Conservation (phyloP, 352 stramenopile genomes). For the Globisporangium irregulare region DNA sequence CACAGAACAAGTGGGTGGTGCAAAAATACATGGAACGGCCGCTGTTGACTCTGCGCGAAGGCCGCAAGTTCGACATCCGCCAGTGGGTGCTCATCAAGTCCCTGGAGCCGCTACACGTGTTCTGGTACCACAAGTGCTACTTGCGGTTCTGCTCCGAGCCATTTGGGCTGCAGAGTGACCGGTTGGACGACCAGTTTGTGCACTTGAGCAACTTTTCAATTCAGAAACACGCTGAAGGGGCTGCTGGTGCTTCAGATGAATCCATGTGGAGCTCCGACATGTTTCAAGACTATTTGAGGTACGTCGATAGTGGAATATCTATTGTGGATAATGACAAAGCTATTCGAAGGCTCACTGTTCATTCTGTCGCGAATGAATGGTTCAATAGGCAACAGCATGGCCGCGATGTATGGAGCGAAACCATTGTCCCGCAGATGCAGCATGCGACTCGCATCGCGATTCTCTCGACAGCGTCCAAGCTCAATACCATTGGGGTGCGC, state of each 20-base stretch:
- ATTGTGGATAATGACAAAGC: background rate
- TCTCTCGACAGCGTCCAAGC: conserved; percentile 34
- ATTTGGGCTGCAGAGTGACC: conserved; percentile 36
- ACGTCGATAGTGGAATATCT: background rate
- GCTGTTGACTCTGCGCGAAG: conserved; percentile 39
- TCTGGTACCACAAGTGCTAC: conserved; percentile 74
- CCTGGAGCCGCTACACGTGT: conserved; percentile 48
- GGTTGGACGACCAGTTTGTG: conserved; percentile 50
- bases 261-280: conserved; percentile 63
- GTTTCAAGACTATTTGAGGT: conserved; percentile 43
- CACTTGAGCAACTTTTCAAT: conserved; percentile 88
- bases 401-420: conserved; percentile 45
- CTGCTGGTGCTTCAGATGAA: conserved; percentile 6
- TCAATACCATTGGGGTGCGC: conserved; percentile 55
- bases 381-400: conserved; percentile 25
- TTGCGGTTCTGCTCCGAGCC: conserved; percentile 63
- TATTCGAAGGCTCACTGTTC: background rate
- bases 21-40: conserved; percentile 88
- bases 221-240: conserved; percentile 48
- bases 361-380: background rate
- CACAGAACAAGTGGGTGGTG: conserved; percentile 47
- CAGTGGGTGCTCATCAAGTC: conserved; percentile 83
- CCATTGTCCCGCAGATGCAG: conserved; percentile 60
- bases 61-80: conserved; percentile 83
- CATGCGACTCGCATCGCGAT: conserved; percentile 35